Percentiles rank a stretch among this genome's conserved stretches.
Evolutionary conservation across 2,329 filamentous ascomycete genomes (phyloP).

Genomic region (Fusarium domesticum): DNA sequence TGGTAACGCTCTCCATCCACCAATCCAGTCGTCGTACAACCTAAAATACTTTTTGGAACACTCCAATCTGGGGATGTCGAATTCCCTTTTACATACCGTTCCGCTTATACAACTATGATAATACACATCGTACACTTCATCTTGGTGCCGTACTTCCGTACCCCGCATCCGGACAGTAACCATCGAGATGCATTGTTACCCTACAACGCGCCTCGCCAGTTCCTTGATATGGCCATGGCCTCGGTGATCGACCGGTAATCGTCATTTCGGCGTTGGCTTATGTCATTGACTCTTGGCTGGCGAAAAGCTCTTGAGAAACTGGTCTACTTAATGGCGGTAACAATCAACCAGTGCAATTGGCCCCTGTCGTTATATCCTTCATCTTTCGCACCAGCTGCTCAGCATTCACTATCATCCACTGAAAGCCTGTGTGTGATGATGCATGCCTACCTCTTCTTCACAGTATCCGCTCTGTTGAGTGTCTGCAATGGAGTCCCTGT

Average conservation of each 20-base stretch:
- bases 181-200: constrained; percentile 9
- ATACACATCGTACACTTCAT: too few relatives aligned
- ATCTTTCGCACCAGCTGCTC: too few relatives aligned
- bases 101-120: too few relatives aligned
- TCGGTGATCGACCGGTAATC: constrained; percentile 20
- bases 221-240: constrained; percentile 3
- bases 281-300: constrained; percentile 1
- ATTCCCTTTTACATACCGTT: too few relatives aligned
- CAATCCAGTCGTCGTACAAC: too few relatives aligned
- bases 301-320: not conserved
- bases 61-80: too few relatives aligned
- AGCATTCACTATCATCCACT: not conserved
- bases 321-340: not conserved
- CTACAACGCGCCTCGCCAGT: too few relatives aligned
- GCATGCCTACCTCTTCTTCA: constrained; percentile 14
- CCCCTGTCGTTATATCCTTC: not conserved
- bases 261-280: constrained; percentile 15
- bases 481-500: constrained; percentile 21
- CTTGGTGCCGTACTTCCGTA: constrained; percentile 18
- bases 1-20: too few relatives aligned
- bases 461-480: constrained; percentile 13
- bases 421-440: constrained; percentile 11
- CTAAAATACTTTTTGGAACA: too few relatives aligned
- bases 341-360: not conserved
- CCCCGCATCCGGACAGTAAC: constrained; percentile 14